Evolutionary conservation across 2,329 filamentous ascomycete species (phyloP), one percentile per base, ranked within the genome.

Genomic region (Hypoxylon sp.): DNA sequence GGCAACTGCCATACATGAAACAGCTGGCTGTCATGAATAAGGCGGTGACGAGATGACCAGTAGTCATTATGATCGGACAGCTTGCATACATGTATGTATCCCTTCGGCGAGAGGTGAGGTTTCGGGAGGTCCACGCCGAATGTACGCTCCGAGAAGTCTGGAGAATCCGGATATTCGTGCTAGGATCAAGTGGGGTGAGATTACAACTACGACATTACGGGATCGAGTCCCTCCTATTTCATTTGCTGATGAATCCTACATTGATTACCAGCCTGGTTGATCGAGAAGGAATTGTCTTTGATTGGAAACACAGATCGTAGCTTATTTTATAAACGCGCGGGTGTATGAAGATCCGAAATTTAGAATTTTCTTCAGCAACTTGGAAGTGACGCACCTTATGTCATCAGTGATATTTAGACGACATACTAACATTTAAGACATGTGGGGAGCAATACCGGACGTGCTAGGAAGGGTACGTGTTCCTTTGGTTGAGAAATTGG

Each of bases 31-130:
- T 46, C 28, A 19, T 38, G 34, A 41, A 43, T 30, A 63, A 63
- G 59, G 68, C 61, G 68, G 65, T 70, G 65, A 65, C 55, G 55
- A 57, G 68, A 62, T 70, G 65, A 65, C 50, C 52, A 57, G 51
- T 23, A 56, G 36, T 45, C 45, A 53, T 34, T 49, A 64, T 36
- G 55, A 28, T 36, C 50, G 32, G 34, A 43, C 51, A 67, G 30
- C 45, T 43, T 43, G 65, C 65, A 63, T 67, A 70, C 25, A 30
- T 7, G 28, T 67, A 70, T 56, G 67, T 65, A 65, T 38, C 30
- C 63, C 41, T 52, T 70, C 60, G 64, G 59, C 48, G 41, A 51
- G 46, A 58, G 51, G 28, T 41, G 49, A 67, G 28, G 17, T 60
- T 65, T 65, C 56, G 55, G 59, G 59, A 57, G 45, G 43, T 49